A percentile compares a stretch with the other conserved stretches of the same genome.
These are phyloP conservation scores for Rubia tinctorum DNA, from an alignment of 305 asterid species.

Conservation along the genomic window DNA sequence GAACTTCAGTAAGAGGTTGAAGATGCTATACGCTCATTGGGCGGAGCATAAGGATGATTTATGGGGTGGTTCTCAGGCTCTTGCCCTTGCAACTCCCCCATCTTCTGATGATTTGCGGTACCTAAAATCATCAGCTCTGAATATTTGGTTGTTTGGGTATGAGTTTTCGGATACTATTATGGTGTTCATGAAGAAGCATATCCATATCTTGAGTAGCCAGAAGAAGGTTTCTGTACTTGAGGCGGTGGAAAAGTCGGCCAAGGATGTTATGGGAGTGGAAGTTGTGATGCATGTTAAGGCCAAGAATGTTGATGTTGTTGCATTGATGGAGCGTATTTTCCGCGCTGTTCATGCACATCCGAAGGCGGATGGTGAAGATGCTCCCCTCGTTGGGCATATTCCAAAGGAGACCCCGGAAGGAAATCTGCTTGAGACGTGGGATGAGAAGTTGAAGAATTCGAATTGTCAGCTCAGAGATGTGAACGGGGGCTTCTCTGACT, in stretches of 20 bases:
- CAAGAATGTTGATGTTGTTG: constrained; percentile 52
- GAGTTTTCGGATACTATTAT: constrained; percentile 81
- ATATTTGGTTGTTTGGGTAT: constrained; percentile 76
- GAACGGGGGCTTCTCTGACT: constrained; percentile 52
- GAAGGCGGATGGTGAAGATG: constrained; percentile 29
- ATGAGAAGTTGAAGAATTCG: constrained; percentile 44
- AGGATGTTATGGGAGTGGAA: constrained; percentile 40
- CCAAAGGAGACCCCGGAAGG: constrained; percentile 70
- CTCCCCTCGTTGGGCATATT: constrained; percentile 45
- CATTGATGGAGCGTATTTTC: constrained; percentile 46
- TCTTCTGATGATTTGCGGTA: constrained; percentile 65
- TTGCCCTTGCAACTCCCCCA: constrained; percentile 68
- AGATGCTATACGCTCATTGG: constrained; percentile 57
- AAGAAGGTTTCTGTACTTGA: constrained; percentile 66
- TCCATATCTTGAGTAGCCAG: constrained; percentile 67
- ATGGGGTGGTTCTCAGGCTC: constrained; percentile 59
- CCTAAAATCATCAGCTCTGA: constrained; percentile 65
- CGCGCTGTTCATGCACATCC: constrained; percentile 32
- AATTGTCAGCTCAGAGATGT: constrained; percentile 47
- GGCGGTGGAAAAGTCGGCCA: constrained; percentile 48
- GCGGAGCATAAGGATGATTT: constrained; percentile 34
- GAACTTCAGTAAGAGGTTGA: constrained; percentile 44
- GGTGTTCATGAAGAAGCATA: constrained; percentile 53
- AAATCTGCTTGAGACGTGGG: constrained; percentile 54
- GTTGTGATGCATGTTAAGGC: constrained; percentile 54